Conservation (phyloP, 352 stramenopile genomes). For the Lagenidium giganteum region DNA sequence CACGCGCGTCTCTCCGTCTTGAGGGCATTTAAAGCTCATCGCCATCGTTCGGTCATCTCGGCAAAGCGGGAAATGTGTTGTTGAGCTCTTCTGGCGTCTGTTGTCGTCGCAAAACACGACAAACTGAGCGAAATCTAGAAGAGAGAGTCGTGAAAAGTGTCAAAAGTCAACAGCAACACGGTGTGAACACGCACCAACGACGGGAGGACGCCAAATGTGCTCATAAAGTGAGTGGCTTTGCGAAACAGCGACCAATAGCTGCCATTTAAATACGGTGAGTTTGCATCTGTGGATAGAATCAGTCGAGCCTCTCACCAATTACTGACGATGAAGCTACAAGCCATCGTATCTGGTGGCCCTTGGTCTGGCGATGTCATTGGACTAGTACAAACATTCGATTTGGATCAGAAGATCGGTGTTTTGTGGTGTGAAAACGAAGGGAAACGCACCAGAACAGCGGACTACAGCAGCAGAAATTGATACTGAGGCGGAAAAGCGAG, state of each 20-base stretch:
- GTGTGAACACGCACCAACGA: slow-evolving; percentile 11
- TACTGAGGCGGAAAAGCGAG: slow-evolving; percentile 17
- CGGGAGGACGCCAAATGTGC: slow-evolving; percentile 9
- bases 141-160: background rate
- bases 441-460: slow-evolving; percentile 20
- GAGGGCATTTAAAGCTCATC: no score
- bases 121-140: slow-evolving; percentile 2
- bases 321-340: slow-evolving; percentile 23
- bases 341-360: slow-evolving; percentile 10
- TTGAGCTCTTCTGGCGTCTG: background rate
- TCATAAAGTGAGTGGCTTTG: slow-evolving; percentile 13
- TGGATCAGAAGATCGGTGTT: no score
- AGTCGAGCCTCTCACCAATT: slow-evolving; percentile 19
- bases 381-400: slow-evolving; percentile 7
- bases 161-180: background rate
- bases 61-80: background rate
- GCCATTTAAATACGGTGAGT: background rate
- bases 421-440: no score
- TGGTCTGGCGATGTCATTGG: slow-evolving; percentile 13
- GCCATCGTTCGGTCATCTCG: background rate
- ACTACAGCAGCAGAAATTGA: slow-evolving; percentile 34
- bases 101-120: background rate
- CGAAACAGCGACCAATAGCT: slow-evolving; percentile 15
- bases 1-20: no score
- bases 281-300: background rate